Conservation (phyloP, 1,284 basidiomycete species). For the Leccinum glutinopallens region DNA sequence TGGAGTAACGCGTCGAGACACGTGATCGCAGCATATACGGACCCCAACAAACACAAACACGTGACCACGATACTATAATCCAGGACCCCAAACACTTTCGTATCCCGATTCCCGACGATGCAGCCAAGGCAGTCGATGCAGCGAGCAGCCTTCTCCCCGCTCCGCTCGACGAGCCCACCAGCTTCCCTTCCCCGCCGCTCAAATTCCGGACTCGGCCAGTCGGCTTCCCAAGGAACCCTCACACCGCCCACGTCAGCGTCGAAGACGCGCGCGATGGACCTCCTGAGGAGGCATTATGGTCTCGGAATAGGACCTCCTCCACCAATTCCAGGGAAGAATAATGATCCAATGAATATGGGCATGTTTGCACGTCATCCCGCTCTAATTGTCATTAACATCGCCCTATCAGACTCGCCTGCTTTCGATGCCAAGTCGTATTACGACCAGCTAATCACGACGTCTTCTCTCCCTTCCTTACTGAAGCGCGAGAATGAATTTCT, state of each 20-base stretch:
- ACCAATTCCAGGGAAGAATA: conserved; percentile 51
- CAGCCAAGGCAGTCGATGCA: conserved; percentile 29
- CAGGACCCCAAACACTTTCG: too few relatives aligned
- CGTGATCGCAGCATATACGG: conserved; percentile 29
- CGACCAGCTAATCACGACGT: conserved; percentile 80
- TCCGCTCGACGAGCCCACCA: conserved; percentile 30
- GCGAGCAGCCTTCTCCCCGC: conserved; percentile 30
- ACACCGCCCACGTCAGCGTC: conserved; percentile 29
- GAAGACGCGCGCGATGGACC: conserved; percentile 73
- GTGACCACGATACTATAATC: not conserved
- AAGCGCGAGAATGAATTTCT: conserved; percentile 80
- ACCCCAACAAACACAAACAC: not conserved
- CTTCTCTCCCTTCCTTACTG: conserved; percentile 68
- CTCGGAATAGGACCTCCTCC: conserved; percentile 71
- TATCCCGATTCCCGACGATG: conserved; percentile 9
- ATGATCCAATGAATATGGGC: conserved; percentile 85
- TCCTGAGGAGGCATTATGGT: conserved; percentile 83
- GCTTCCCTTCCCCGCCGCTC: conserved; percentile 24
- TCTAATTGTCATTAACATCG: conserved; percentile 14
- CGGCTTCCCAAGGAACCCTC: conserved; percentile 22
- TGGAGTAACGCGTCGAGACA: conserved; percentile 14
- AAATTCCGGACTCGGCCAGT: conserved; percentile 20
- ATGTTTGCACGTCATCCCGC: conserved; percentile 8
- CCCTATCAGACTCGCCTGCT: conserved; percentile 64
- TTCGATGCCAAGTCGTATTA: conserved; percentile 84